phyloP scores from a whole-genome alignment of 2,329 filamentous ascomycete genomes.

The Sporothrix euskadiensis region DNA sequence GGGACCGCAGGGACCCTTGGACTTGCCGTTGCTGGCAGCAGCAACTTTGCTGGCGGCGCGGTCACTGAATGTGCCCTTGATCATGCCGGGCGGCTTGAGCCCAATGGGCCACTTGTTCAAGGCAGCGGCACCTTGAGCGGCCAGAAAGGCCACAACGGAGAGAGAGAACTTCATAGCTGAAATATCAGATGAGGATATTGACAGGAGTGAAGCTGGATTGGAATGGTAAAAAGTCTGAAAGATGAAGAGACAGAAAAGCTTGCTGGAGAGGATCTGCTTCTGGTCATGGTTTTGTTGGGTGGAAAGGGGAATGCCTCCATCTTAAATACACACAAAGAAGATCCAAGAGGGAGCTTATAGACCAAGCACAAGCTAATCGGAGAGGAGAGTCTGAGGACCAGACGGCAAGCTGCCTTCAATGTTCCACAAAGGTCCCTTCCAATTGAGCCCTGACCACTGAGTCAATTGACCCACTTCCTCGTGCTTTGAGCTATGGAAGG shows the following conservation, averaged over 20 bases:
- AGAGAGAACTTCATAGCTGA: conserved; percentile 17
- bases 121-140: neutral
- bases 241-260: neutral
- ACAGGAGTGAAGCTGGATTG: neutral
- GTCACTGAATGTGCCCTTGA: conserved; percentile 19
- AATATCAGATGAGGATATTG: too few relatives aligned
- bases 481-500: neutral
- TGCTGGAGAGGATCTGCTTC: neutral
- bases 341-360: neutral
- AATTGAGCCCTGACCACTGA: neutral
- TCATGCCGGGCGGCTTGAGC: conserved; percentile 10
- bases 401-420: neutral
- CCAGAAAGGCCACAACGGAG: neutral
- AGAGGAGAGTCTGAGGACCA: neutral
- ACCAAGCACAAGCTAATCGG: neutral
- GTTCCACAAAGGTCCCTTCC: neutral
- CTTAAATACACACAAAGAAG: conserved; percentile 8
- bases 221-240: neutral
- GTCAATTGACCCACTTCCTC: neutral
- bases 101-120: neutral
- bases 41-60: conserved; percentile 22
- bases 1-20: conserved; percentile 1
- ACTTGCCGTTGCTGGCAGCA: neutral
- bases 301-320: neutral
- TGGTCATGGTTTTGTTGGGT: neutral